Conservation (phyloP, 495 filamentous ascomycete species). For the Letharia columbiana region DNA sequence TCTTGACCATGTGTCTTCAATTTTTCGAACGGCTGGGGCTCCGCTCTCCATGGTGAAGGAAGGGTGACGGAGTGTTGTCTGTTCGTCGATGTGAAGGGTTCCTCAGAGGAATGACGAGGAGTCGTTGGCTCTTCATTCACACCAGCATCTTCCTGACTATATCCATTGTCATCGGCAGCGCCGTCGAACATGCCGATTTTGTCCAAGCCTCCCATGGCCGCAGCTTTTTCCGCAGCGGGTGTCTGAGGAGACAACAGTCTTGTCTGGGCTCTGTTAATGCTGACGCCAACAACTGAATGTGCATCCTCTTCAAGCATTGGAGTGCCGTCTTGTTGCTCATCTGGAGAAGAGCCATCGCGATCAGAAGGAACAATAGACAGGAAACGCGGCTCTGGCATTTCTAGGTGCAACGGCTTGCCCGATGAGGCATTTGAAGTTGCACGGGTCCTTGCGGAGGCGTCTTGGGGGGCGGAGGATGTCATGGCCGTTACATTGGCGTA, state of each 20-base stretch:
- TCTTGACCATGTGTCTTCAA: slow-evolving; percentile 27
- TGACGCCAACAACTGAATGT: slow-evolving; percentile 57
- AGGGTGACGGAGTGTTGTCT: slow-evolving; percentile 26
- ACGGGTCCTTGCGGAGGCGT: neutral
- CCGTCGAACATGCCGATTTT: slow-evolving; percentile 47
- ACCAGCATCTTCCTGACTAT: neutral
- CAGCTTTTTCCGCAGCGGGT: slow-evolving; percentile 65
- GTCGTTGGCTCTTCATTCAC: neutral
- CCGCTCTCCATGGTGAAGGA: slow-evolving; percentile 46
- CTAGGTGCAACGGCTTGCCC: neutral
- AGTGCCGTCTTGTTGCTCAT: slow-evolving; percentile 10
- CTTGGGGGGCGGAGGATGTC: neutral
- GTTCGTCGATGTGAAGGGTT: slow-evolving; percentile 19
- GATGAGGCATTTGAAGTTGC: neutral
- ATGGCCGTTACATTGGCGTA: neutral
- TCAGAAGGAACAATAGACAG: neutral
- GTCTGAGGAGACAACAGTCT: slow-evolving; percentile 62
- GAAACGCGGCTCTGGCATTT: slow-evolving; percentile 1
- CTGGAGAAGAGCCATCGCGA: slow-evolving; percentile 9
- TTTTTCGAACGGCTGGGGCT: slow-evolving; percentile 36
- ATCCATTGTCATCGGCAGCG: neutral
- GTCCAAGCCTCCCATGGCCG: slow-evolving; percentile 51
- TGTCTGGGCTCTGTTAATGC: slow-evolving; percentile 64
- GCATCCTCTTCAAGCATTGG: slow-evolving; percentile 16
- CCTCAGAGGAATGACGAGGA: slow-evolving; percentile 17